phyloP scores from a whole-genome alignment of 1,284 basidiomycete species.

The Bjerkandera adusta region DNA sequence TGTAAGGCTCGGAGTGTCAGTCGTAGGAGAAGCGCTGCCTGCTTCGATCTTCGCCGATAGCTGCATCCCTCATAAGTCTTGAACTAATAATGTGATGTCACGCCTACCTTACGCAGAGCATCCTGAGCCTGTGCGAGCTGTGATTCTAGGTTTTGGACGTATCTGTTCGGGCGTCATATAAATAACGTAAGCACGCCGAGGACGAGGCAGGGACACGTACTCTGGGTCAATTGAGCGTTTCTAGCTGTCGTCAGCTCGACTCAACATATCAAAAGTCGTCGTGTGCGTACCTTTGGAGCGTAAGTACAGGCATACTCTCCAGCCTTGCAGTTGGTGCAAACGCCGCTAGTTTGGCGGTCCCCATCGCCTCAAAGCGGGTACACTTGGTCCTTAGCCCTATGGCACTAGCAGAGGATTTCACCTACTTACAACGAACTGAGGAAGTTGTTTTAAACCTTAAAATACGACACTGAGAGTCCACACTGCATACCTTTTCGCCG shows the following conservation, averaged over 20 bases:
- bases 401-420: background rate
- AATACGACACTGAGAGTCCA: background rate
- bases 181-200: background rate
- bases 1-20: background rate
- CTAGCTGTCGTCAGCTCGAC: background rate
- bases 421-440: conserved; percentile 8
- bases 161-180: conserved; percentile 1
- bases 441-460: background rate
- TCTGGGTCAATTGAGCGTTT: conserved; percentile 9
- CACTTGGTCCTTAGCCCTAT: background rate
- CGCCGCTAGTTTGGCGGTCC: conserved; percentile 2
- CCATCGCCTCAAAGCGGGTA: conserved; percentile 4
- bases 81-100: background rate
- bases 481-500: conserved; percentile 9
- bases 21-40: background rate
- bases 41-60: conserved; percentile 2
- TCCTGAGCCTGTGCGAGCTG: conserved; percentile 10
- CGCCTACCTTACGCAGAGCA: background rate
- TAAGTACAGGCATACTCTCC: conserved; percentile 10
- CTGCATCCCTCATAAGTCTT: background rate
- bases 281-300: conserved; percentile 5
- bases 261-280: background rate
- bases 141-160: conserved; percentile 5
- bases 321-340: conserved; percentile 10
- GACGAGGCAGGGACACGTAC: background rate